Conservation (phyloP, 2,329 filamentous ascomycete species). For the Neonectria hederae region DNA sequence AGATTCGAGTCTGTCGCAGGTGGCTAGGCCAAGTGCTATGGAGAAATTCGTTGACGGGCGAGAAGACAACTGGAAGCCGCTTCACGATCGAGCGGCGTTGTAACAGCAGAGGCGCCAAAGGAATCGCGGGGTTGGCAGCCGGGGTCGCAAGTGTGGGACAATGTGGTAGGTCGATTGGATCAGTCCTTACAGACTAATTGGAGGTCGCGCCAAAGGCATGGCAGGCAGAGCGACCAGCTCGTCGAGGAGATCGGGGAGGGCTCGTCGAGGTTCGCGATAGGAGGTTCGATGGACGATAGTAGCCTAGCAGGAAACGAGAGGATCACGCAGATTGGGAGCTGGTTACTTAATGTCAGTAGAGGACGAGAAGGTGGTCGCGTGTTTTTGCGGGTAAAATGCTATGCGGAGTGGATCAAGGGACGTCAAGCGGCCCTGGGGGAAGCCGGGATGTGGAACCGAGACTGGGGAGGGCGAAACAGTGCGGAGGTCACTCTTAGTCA, state of each 20-base stretch:
- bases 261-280: constrained; percentile 18
- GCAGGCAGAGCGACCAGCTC: constrained; percentile 24
- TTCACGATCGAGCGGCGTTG: constrained; percentile 28
- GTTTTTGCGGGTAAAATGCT: constrained; percentile 43
- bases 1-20: neutral
- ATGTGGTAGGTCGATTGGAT: constrained; percentile 23
- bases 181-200: constrained; percentile 36
- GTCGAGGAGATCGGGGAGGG: constrained; percentile 13
- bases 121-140: constrained; percentile 38
- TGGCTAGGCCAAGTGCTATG: neutral
- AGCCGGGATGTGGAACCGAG: constrained; percentile 41
- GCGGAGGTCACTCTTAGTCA: constrained; percentile 31
- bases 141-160: constrained; percentile 36
- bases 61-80: constrained; percentile 23
- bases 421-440: constrained; percentile 38
- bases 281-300: constrained; percentile 19
- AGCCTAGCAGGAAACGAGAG: constrained; percentile 7
- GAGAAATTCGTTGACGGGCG: constrained; percentile 8
- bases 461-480: constrained; percentile 35
- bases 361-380: constrained; percentile 37
- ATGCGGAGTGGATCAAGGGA: constrained; percentile 38
- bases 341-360: constrained; percentile 37
- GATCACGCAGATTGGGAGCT: constrained; percentile 34
- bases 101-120: constrained; percentile 20
- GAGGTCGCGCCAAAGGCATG: constrained; percentile 35